Conservation (phyloP, 768 basidiomycete genomes). For the Pleurotus pulmonarius region DNA sequence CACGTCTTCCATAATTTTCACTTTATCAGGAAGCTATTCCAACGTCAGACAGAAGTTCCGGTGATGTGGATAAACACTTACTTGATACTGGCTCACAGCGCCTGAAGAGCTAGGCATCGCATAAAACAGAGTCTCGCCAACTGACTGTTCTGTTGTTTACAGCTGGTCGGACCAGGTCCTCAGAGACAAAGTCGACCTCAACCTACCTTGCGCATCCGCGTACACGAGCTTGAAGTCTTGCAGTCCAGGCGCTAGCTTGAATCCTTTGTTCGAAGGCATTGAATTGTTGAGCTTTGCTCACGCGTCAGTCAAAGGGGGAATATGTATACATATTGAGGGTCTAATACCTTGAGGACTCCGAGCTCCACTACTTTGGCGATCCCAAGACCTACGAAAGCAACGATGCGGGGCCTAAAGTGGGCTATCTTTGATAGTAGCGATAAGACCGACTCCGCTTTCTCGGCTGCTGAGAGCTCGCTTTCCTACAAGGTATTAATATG, state of each 20-base stretch:
- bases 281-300: not conserved
- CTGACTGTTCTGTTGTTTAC: not conserved
- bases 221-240: slow-evolving; percentile 52
- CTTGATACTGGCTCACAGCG: slow-evolving; percentile 69
- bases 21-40: slow-evolving; percentile 41
- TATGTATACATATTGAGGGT: not conserved
- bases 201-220: slow-evolving; percentile 15
- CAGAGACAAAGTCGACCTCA: not conserved
- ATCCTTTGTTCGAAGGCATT: not conserved
- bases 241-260: slow-evolving; percentile 26
- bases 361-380: slow-evolving; percentile 44
- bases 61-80: slow-evolving; percentile 22
- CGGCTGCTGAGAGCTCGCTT: slow-evolving; percentile 48
- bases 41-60: not conserved
- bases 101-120: slow-evolving; percentile 78
- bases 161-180: not conserved
- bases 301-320: not conserved
- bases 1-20: slow-evolving; percentile 34
- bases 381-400: slow-evolving; percentile 76
- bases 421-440: slow-evolving; percentile 57
- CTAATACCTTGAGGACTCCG: not conserved
- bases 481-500: slow-evolving; percentile 29
- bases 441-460: slow-evolving; percentile 54
- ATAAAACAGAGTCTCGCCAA: slow-evolving; percentile 64
- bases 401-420: slow-evolving; percentile 53